Conservation (phyloP, 768 basidiomycete genomes). For the Leucocoprinus birnbaumii region DNA sequence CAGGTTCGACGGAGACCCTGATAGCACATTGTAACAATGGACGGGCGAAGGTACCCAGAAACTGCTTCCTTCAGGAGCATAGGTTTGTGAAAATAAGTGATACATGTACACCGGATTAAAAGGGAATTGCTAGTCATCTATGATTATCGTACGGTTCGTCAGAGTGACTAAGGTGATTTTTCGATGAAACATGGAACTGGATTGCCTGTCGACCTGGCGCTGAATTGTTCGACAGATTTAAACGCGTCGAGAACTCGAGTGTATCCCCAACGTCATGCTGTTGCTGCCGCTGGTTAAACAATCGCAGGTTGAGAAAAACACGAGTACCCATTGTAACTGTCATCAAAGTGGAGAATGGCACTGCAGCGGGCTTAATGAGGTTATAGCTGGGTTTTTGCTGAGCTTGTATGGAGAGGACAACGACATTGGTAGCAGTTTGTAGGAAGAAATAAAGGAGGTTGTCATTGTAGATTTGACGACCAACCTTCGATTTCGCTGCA, state of each 20-base stretch:
- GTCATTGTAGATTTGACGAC: constrained; percentile 6
- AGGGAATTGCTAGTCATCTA: too few species aligned
- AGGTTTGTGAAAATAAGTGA: too few species aligned
- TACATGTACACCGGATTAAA: too few species aligned
- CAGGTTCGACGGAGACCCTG: too few species aligned
- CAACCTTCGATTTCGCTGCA: neutral
- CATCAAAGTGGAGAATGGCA: constrained; percentile 9
- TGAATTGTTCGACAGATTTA: neutral
- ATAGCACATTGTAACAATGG: too few species aligned
- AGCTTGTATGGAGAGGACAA: constrained; percentile 2
- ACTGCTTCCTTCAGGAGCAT: too few species aligned
- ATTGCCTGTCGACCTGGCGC: neutral
- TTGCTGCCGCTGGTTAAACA: neutral
- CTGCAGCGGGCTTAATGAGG: constrained; percentile 7
- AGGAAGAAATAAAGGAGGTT: constrained; percentile 8
- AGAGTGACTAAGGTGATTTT: too few species aligned
- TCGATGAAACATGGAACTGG: neutral
- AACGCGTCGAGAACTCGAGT: neutral
- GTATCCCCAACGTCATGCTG: neutral
- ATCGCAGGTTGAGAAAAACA: constrained; percentile 7
- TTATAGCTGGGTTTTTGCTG: constrained; percentile 4
- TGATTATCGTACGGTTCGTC: too few species aligned
- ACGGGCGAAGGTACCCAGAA: too few species aligned
- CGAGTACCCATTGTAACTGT: constrained; percentile 9
- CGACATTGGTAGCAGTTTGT: constrained; percentile 3